Evolutionary conservation across 768 basidiomycete species (phyloP), one percentile per base, ranked within the genome.

Genomic region (Russula brevipes): DNA sequence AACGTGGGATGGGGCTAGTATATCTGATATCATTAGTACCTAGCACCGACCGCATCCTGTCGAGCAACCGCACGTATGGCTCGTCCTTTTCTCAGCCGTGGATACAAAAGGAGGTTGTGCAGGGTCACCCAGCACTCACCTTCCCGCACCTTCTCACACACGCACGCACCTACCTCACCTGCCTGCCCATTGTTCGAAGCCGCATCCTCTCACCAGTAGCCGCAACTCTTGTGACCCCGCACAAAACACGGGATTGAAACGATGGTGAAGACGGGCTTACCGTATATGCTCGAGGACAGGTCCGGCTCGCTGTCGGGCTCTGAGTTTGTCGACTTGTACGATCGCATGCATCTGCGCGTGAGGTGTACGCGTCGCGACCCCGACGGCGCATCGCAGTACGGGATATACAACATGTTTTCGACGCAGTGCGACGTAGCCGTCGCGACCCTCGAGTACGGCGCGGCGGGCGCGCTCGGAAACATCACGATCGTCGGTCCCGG

Each of bases 211-310:
- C 35, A 5, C 35, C 46, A 38, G 46, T 16, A 24, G 31, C 36
- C 30, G 12, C 39, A 56, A 30, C 50, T 41, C 45, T 42, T 53
- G 33, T 57, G 63, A 57, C 30, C n/a, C 60, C 51, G 64, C 51
- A 33, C 6, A 38, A 59, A 67, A 36, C 35, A 36, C 35, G 30
- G 47, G 7, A 2, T 3, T 35, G 12, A 69, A n/a, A 30, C 31
- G 57, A 77, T 77, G 74, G 77, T 79, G 14, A 77, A 75, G 59
- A 84, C 82, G 63, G 82, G 81, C 60, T 75, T 86, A 68, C 82
- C 85, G 44, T 82, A 76, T 72, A 80, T 87, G 68, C 81, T 89
- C 60, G 84, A 86, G 70, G 87, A 88, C 74, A 81, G 75, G 59
- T 81, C 80, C 6, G 86, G 85, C 4, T 73, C 69, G 41, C 72